Base-by-base conservation (phyloP, 2,329 filamentous ascomycete species). In the Xylaria sp. region DNA sequence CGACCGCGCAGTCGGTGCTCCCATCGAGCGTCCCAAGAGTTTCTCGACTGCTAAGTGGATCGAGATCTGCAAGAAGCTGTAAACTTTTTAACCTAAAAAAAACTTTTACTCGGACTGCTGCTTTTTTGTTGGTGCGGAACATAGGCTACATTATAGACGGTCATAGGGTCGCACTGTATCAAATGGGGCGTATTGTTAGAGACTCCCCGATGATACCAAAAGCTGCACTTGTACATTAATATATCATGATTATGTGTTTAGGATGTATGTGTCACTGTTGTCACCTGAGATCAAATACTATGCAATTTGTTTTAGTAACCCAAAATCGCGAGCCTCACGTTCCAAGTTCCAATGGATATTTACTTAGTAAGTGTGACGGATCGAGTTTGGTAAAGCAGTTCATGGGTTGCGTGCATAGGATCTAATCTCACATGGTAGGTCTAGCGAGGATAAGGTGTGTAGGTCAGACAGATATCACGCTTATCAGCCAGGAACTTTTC, bases 21-120 rank as follows among this genome's bases (percentile, higher is more conserved):
- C 96, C 77, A 99, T 99, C 79, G 96, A 99, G 91, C 89, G 96
- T 75, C 96, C 96, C 84, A 99, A 99, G 92, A 95, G 92, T 72
- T 99, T 98, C 92, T 97, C 93, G 82, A 99, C 96, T 70, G 93
- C 94, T 81, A 95, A 95, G 82, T 98, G 94, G 88, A 90, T 93
- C 83, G 95, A 98, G 90, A 90, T 98, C 77, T 91, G 90, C 82
- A 94, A 94, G 80, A 94, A 94, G 87, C 87, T 97, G 84, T 98
- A 93, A 92, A 81, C 50, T 55, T 53, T 29, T 16, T 32, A 27
- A 69, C 68, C 64, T 13, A 65, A 40, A 69, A 16, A 37, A 57
- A 44, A 18, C 40, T n/a, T n/a, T 44, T 35, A 65, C 59, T 62
- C 32, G 59, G 63, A 65, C 60, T 71, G 71, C 71, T 72, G 72